A percentile compares a stretch with the other conserved stretches of the same genome.
phyloP scores from a whole-genome alignment of 257 asterid genomes.

The Coffea eugenioides region DNA sequence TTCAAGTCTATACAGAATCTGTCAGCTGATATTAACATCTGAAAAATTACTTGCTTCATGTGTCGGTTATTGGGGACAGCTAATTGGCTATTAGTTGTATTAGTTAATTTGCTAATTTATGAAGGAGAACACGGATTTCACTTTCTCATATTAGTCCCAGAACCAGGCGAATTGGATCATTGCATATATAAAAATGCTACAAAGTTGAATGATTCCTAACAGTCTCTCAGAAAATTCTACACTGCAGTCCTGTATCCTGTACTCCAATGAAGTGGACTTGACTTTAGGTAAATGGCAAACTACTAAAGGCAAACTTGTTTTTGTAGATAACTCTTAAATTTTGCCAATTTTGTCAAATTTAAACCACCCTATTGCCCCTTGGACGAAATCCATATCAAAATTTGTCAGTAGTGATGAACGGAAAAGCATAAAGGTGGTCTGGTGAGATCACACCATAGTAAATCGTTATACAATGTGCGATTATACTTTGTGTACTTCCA shows the following conservation, averaged over 20 bases:
- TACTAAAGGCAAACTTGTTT: background rate
- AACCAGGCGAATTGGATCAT: background rate
- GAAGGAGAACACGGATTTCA: background rate
- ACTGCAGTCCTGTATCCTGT: no score
- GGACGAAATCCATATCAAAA: background rate
- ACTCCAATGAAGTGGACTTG: background rate
- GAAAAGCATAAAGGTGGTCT: background rate
- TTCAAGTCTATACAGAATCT: conserved; percentile 18
- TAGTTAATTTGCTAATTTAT: background rate
- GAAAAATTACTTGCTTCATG: background rate
- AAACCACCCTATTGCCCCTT: background rate
- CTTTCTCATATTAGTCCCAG: background rate
- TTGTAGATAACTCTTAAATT: background rate
- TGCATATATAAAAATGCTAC: background rate
- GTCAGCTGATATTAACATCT: background rate
- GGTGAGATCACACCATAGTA: background rate
- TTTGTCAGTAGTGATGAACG: background rate
- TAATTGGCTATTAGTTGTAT: background rate
- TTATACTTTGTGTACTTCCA: no score
- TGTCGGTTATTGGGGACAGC: background rate
- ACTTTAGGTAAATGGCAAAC: background rate
- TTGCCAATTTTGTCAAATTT: background rate
- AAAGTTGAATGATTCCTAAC: background rate
- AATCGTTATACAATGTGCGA: no score
- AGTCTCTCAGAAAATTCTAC: background rate